phyloP scores from a whole-genome alignment of 345 rosid species.

The Eucalyptus melliodora region DNA sequence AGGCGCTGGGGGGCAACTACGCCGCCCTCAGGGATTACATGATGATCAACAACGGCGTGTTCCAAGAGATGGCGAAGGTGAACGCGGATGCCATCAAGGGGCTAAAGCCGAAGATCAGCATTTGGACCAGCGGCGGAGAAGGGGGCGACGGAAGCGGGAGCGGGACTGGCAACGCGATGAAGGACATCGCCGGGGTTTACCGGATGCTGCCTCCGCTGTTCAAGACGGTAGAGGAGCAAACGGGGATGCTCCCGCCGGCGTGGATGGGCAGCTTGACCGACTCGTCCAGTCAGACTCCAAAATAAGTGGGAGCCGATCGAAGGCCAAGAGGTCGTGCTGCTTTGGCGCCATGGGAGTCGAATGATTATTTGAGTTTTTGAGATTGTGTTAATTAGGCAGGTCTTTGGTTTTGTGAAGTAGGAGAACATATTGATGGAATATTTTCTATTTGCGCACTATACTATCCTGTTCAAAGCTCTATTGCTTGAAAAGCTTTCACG shows the following conservation, averaged over 20 bases:
- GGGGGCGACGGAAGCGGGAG: neutral
- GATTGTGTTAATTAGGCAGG: neutral
- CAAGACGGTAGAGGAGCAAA: conserved; percentile 69
- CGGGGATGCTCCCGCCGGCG: conserved; percentile 66
- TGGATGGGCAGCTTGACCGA: conserved; percentile 38
- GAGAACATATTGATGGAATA: neutral
- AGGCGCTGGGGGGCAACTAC: conserved; percentile 43
- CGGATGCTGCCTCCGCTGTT: conserved; percentile 62
- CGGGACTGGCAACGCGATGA: conserved; percentile 17
- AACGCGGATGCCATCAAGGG: conserved; percentile 54
- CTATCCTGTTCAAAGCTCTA: neutral
- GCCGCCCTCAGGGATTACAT: conserved; percentile 40
- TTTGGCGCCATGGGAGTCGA: rapidly evolving
- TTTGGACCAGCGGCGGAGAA: conserved; percentile 42
- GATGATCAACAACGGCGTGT: conserved; percentile 45
- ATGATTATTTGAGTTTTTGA: neutral
- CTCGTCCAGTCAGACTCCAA: neutral
- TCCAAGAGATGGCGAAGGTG: conserved; percentile 39
- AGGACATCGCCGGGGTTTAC: conserved; percentile 62
- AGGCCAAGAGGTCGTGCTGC: neutral
- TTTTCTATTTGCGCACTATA: neutral
- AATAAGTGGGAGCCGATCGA: neutral
- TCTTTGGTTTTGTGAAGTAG: neutral
- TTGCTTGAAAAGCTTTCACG: neutral
- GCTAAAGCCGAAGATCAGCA: conserved; percentile 55